A percentile compares a stretch with the other conserved stretches of the same genome.
Evolutionary conservation across 345 rosid genomes (phyloP).

Genomic region (Pelargonium nanum): DNA sequence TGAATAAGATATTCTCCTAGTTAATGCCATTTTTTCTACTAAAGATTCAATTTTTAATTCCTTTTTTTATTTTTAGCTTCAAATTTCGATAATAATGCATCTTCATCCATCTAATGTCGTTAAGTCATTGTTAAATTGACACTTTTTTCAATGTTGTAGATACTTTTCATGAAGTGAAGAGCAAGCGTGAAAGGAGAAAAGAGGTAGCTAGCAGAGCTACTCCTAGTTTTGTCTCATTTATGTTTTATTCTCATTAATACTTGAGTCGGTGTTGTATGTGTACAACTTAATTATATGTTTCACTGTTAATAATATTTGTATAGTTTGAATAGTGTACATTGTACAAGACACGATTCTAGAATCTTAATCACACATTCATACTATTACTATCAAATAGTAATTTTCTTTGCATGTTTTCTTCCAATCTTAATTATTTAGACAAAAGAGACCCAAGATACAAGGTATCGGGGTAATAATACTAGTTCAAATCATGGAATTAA

Average conservation of each 20-base stretch:
- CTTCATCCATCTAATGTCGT: not conserved
- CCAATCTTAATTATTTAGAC: conserved; percentile 11
- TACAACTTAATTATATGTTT: not conserved
- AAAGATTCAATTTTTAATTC: too few species aligned
- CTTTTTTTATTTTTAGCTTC: too few species aligned
- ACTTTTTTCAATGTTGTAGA: conserved; percentile 26
- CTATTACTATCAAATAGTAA: not conserved
- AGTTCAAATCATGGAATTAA: conserved; percentile 7
- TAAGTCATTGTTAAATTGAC: conserved; percentile 3
- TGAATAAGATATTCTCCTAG: too few species aligned
- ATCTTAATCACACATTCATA: too few species aligned
- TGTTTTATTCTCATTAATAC: not conserved
- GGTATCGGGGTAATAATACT: conserved; percentile 12
- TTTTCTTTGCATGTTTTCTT: too few species aligned
- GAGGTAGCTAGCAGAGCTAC: conserved; percentile 23
- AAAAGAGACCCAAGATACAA: conserved; percentile 34
- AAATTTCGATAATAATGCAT: not conserved
- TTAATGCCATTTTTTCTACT: too few species aligned
- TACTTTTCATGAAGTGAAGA: conserved; percentile 54
- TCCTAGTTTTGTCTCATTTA: not conserved
- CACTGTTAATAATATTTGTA: not conserved
- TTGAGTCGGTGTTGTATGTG: not conserved
- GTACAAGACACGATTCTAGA: not conserved
- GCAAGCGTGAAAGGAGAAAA: conserved; percentile 51
- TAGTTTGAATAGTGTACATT: not conserved